Percentiles rank a stretch among this genome's conserved stretches.
Conservation (phyloP, 345 rosid genomes). For the Brassica napus region DNA sequence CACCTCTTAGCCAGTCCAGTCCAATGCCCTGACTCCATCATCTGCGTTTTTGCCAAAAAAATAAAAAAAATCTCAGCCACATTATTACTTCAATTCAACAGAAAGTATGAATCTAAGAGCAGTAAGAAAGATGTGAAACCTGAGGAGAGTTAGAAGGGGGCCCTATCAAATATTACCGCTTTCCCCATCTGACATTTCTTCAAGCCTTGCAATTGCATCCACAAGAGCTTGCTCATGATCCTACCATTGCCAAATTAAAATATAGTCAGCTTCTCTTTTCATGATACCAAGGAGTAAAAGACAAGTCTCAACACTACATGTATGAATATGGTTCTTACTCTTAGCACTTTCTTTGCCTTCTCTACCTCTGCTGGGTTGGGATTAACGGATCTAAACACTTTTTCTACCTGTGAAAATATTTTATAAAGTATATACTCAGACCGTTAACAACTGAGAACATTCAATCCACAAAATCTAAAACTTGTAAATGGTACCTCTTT, state of each 20-base stretch:
- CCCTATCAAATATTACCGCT: conserved; percentile 66
- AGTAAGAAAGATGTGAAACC: conserved; percentile 25
- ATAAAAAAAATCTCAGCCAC: background rate
- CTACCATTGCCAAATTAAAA: conserved; percentile 42
- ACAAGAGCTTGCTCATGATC: conserved; percentile 91
- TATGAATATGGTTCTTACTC: conserved; percentile 48
- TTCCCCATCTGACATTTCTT: conserved; percentile 95
- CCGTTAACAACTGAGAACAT: background rate
- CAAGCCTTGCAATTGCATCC: conserved; percentile 87
- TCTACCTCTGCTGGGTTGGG: conserved; percentile 75
- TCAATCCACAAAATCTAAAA: background rate
- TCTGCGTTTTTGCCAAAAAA: conserved; percentile 25
- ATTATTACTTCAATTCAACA: conserved; percentile 12
- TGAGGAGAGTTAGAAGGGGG: conserved; percentile 13
- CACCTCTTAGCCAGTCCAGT: conserved; percentile 28
- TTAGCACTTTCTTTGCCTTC: conserved; percentile 82
- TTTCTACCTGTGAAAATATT: conserved; percentile 68
- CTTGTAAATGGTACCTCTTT: conserved; percentile 60
- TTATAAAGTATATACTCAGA: background rate
- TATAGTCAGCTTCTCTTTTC: conserved; percentile 8
- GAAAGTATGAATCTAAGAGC: conserved; percentile 5
- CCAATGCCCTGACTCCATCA: conserved; percentile 28
- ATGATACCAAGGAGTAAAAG: background rate
- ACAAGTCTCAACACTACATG: background rate
- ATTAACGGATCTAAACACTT: conserved; percentile 62